These are phyloP conservation scores for Ceratocystis ficicola DNA, from an alignment of 2,329 filamentous ascomycete species.

Conservation along the genomic window DNA sequence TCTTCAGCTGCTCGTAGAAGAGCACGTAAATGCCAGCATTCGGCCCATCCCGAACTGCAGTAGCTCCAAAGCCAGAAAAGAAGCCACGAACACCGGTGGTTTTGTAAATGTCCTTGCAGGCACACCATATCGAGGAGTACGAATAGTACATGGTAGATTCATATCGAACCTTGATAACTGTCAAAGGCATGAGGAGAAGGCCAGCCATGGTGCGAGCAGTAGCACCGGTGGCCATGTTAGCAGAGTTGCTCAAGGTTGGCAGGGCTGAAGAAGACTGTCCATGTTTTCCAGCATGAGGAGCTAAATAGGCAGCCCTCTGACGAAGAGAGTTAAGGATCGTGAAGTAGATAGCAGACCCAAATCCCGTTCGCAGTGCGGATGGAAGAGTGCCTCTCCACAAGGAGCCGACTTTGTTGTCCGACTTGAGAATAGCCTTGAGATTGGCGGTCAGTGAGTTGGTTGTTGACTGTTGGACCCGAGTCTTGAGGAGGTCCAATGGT, in stretches of 20 bases:
- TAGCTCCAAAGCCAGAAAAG: conserved; percentile 88
- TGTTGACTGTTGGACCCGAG: conserved; percentile 79
- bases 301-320: conserved; percentile 22
- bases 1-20: conserved; percentile 80
- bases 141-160: conserved; percentile 72
- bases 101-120: conserved; percentile 59
- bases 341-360: conserved; percentile 91
- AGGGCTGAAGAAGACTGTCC: conserved; percentile 57
- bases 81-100: conserved; percentile 70
- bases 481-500: conserved; percentile 92
- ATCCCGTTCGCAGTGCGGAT: conserved; percentile 82
- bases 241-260: conserved; percentile 69
- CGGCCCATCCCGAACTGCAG: conserved; percentile 84
- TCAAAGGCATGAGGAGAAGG: conserved; percentile 88
- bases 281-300: conserved; percentile 22
- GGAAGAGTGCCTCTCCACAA: conserved; percentile 91
- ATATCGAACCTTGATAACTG: conserved; percentile 91
- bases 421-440: conserved; percentile 47
- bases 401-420: conserved; percentile 46
- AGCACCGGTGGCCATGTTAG: conserved; percentile 77
- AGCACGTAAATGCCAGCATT: conserved; percentile 92
- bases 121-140: conserved; percentile 64
- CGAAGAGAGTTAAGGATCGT: conserved; percentile 73
- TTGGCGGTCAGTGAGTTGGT: conserved; percentile 55
- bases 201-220: conserved; percentile 75